phyloP scores from a whole-genome alignment of 2,329 filamentous ascomycete genomes.

The Aspergillus texensis region DNA sequence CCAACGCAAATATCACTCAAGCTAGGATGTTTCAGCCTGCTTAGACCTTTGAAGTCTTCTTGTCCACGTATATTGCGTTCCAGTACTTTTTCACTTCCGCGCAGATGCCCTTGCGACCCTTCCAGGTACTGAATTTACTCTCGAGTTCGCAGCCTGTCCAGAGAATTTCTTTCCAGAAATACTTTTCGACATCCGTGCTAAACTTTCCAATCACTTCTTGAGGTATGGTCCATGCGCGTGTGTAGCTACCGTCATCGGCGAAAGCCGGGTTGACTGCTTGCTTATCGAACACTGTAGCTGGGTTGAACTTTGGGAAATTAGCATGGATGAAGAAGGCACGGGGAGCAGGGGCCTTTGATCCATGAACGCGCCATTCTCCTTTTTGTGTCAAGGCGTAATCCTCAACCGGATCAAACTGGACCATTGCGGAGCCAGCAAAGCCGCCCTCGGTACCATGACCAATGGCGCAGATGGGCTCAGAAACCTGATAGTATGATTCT shows the following conservation, averaged over 20 bases:
- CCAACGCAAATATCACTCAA: not conserved
- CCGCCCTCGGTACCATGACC: constrained; percentile 32
- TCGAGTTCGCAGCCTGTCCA: constrained; percentile 44
- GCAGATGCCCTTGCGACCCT: constrained; percentile 36
- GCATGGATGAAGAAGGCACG: constrained; percentile 45
- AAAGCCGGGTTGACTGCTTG: constrained; percentile 32
- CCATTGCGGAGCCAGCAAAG: constrained; percentile 42
- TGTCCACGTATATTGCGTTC: constrained; percentile 34
- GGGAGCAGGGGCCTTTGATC: constrained; percentile 31
- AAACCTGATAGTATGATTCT: constrained; percentile 47
- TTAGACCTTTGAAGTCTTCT: not conserved
- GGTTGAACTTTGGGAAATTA: constrained; percentile 46
- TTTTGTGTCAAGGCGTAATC: constrained; percentile 33
- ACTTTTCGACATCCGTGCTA: constrained; percentile 39
- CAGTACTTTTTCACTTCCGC: constrained; percentile 37
- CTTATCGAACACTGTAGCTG: constrained; percentile 38
- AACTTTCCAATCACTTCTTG: constrained; percentile 33
- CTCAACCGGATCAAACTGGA: constrained; percentile 40
- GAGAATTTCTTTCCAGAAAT: constrained; percentile 44
- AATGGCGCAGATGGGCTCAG: constrained; percentile 37
- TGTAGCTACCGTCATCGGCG: constrained; percentile 35
- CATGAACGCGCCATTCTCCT: constrained; percentile 27
- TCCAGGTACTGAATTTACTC: constrained; percentile 35
- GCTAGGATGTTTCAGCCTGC: not conserved
- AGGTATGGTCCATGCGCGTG: constrained; percentile 36